Evolutionary conservation across 345 rosid genomes (phyloP), one percentile per base, ranked within the genome.

Genomic region (Jatropha curcas): DNA sequence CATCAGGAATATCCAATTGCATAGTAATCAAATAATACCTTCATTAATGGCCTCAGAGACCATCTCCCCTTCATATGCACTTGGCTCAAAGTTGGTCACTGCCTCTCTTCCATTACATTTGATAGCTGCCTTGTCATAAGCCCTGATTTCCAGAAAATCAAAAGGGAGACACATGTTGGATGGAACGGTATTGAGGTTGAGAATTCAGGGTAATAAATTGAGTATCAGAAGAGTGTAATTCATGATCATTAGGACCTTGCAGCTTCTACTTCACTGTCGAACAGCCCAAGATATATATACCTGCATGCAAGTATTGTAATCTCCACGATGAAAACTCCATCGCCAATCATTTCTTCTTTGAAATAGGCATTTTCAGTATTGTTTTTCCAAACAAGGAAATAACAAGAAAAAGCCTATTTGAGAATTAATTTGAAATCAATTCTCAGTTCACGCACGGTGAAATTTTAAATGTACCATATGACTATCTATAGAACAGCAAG

Each of bases 271-370:
- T 94, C 93, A 72, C 83, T 89, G 90, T 94, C 89, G 94, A 94
- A 94, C 76, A 92, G 90, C 89, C 94, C 98, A 88, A 94, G 98
- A 84, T 94, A 94, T 31, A 90, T 84, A 94, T 92, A 94, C 98
- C 98, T 94, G 97, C 98, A 92, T 61, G 85, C 81, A 90, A 91
- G 90, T 86, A 89, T 91, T 76, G 87, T 89, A 83, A 87, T 87
- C 90, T 80, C 85, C 86, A 86, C 65, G 37, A 84, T 84, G 82
- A 86, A 86, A 85, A 78, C 78, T 79, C 81, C 84, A 80, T 74
- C 65, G 73, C 83, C 83, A 82, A 84, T 77, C 73, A 77, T 73
- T 80, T 84, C 80, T 77, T 82, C 84, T 84, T 79, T 66, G 50
- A 71, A 79, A 74, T 70, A 75, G 76, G 77, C 76, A 74, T 78